Percentiles rank a stretch among this genome's conserved stretches.
Evolutionary conservation across 495 filamentous ascomycete genomes (phyloP).

Genomic region (Xylaria nigripes): DNA sequence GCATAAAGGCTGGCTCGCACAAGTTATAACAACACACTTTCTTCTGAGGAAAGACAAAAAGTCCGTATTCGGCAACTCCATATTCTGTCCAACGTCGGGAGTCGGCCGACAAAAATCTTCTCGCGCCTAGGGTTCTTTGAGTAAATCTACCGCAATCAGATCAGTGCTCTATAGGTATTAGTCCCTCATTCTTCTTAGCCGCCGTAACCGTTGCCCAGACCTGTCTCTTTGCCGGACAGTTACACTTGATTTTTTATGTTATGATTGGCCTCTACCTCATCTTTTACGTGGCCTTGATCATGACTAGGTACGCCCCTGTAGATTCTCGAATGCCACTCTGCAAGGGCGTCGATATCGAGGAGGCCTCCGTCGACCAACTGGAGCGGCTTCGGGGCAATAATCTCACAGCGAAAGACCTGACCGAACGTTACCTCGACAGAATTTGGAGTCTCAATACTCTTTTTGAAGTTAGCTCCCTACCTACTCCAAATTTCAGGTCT

Average conservation of each 20-base stretch:
- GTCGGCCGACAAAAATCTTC: background rate
- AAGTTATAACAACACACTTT: too few species aligned
- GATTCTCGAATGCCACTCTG: constrained; percentile 50
- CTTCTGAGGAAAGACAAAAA: too few species aligned
- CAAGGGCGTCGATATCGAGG: constrained; percentile 53
- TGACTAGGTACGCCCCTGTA: constrained; percentile 13
- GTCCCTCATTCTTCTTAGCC: background rate
- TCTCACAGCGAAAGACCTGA: constrained; percentile 40
- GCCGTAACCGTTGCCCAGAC: background rate
- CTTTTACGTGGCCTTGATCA: background rate
- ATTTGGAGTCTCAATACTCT: constrained; percentile 46
- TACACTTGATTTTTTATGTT: background rate
- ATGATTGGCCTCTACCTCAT: background rate
- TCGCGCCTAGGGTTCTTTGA: too few species aligned
- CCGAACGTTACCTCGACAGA: constrained; percentile 46
- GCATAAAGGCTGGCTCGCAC: too few species aligned
- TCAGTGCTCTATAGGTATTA: too few species aligned
- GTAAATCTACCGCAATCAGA: too few species aligned
- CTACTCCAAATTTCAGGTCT: background rate
- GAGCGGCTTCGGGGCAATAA: constrained; percentile 31
- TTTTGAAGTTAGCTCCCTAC: constrained; percentile 48
- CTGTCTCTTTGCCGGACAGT: background rate
- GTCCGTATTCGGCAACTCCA: constrained; percentile 1
- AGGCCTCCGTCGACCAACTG: constrained; percentile 41
- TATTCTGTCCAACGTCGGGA: background rate